Percentiles rank a stretch among this genome's conserved stretches.
These are phyloP conservation scores for Malus sylvestris DNA, from an alignment of 306 rosid genomes.

Conservation along the genomic window DNA sequence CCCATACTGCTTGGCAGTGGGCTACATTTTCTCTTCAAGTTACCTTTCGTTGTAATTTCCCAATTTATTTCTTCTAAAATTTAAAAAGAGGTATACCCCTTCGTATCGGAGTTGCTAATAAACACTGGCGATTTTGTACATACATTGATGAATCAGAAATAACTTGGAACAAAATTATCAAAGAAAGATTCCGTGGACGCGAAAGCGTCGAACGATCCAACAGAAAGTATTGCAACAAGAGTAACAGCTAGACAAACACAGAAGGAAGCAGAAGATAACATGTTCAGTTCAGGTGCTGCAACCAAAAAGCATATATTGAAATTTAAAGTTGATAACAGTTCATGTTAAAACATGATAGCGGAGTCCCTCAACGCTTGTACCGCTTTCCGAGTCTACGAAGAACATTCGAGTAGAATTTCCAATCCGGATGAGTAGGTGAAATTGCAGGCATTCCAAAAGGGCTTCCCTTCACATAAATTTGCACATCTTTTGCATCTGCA, in stretches of 20 bases:
- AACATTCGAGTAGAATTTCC: slow-evolving; percentile 7
- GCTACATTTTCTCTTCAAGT: too few species aligned
- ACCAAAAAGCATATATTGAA: too few species aligned
- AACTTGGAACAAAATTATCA: too few species aligned
- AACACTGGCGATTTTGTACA: neutral
- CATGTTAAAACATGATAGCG: neutral
- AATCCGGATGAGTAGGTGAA: slow-evolving; percentile 15
- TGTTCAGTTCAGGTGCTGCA: neutral
- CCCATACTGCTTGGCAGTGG: too few species aligned
- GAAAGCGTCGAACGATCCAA: neutral
- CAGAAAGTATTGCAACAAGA: too few species aligned
- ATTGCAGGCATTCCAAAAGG: slow-evolving; percentile 21
- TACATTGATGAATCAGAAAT: too few species aligned
- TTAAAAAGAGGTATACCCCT: neutral
- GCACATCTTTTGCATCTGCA: slow-evolving; percentile 16
- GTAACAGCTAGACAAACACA: neutral
- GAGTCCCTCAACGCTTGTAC: neutral
- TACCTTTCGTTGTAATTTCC: too few species aligned
- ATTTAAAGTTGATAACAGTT: neutral
- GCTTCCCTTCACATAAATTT: slow-evolving; percentile 19
- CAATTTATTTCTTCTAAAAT: too few species aligned
- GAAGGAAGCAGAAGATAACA: neutral
- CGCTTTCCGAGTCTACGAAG: neutral
- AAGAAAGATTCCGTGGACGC: too few species aligned
- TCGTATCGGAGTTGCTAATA: too few species aligned